Evolutionary conservation across 2,329 filamentous ascomycete species (phyloP), one percentile per base, ranked within the genome.

Genomic region (Alternaria sp.): DNA sequence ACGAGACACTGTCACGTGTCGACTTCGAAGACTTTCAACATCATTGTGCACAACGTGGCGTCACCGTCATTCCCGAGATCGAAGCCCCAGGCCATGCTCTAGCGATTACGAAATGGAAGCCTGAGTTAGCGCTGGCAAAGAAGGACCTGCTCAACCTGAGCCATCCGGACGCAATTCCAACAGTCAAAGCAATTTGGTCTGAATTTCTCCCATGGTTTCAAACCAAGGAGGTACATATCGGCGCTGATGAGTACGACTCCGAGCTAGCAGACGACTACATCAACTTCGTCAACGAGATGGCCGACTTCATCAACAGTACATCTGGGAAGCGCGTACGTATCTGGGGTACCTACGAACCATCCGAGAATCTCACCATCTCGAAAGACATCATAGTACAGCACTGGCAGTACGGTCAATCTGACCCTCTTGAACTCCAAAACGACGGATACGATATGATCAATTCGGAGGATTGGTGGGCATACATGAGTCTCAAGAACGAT

Each of bases 401-500:
- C 63, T 85, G 83, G 84, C 82, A 84, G 59, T 84, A 82, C 60
- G 82, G 82, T 1, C 78, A 85, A 54, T 84, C 83, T 2, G 82
- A 84, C 59, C 83, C 83, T 0, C 68, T 83, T 0, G 65, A 76
- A 10, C 78, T 85, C 0, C 74, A 81, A 11, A 61, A 70, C 1
- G 69, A 77, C 5, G 78, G 78, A 2, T 83, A 84, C 60, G 60
- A 75, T 0, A 33, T 84, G 10, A 76, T 85, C 73, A 85, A 85
- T 66, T 84, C 82, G 1, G 77, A 85, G 46, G 83, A 85, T 64
- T 84, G 82, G 82, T 85, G 83, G 85, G 84, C 83, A 0, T 87
- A 87, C 65, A 85, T 87, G 80, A 83, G 82, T 6, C 68, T 87
- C 56, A 87, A 87, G 62, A 87, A 86, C 62, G 82, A 85, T 63